Conservation (phyloP, 352 stramenopile genomes). For the Globisporangium paddicum region DNA sequence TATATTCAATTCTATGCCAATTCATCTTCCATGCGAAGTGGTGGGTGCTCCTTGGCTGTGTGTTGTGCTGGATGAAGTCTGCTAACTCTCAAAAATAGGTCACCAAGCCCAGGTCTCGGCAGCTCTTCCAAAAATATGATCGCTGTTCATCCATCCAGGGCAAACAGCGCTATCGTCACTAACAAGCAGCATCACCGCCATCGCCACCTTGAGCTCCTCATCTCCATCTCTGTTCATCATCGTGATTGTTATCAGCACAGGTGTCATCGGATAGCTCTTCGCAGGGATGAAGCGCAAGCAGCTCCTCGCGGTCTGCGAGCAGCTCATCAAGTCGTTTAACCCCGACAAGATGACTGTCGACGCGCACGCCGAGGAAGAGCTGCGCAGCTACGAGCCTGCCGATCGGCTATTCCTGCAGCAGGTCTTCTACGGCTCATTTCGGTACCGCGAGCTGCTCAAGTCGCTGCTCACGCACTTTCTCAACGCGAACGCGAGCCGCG, state of each 20-base stretch:
- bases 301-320: slow-evolving; percentile 56
- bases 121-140: not conserved
- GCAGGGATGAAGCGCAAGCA: slow-evolving; percentile 72
- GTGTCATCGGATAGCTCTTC: not conserved
- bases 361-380: slow-evolving; percentile 63
- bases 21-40: not conserved
- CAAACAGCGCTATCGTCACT: not conserved
- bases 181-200: not conserved
- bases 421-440: slow-evolving; percentile 87
- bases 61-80: not conserved
- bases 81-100: not conserved
- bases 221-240: not conserved
- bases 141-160: not conserved
- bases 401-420: slow-evolving; percentile 82
- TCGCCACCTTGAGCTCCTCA: not conserved
- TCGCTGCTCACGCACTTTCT: slow-evolving; percentile 80
- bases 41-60: not conserved
- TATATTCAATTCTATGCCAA: not conserved
- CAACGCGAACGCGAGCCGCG: slow-evolving; percentile 65
- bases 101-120: not conserved
- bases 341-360: slow-evolving; percentile 70
- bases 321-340: slow-evolving; percentile 75
- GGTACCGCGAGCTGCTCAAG: slow-evolving; percentile 85
- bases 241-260: too few relatives aligned
- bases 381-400: slow-evolving; percentile 28